A percentile compares a stretch with the other conserved stretches of the same genome.
These are phyloP conservation scores for Lophium mytilinum DNA, from an alignment of 495 filamentous ascomycete genomes.

Conservation along the genomic window DNA sequence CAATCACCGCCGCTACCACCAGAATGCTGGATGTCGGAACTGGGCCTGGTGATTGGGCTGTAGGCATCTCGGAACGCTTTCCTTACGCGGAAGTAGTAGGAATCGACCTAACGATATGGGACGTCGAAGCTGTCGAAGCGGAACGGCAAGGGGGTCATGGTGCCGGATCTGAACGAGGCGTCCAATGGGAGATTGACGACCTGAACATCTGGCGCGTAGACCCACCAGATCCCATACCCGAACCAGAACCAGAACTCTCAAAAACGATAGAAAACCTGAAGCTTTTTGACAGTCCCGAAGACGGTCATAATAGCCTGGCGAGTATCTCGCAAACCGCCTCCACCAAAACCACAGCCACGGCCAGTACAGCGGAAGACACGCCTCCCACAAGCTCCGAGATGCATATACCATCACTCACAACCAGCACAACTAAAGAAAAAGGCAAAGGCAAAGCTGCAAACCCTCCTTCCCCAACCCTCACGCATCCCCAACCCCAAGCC, in stretches of 20 bases:
- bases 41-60: constrained; percentile 32
- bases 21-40: constrained; percentile 31
- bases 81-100: constrained; percentile 30
- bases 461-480: constrained; percentile 1
- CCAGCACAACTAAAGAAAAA: background rate
- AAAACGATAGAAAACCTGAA: constrained; percentile 1
- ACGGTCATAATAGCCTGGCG: too few species aligned
- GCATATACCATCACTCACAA: too few species aligned
- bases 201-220: constrained; percentile 20
- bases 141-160: background rate
- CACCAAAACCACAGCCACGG: background rate
- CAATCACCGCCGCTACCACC: constrained; percentile 8
- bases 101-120: constrained; percentile 27
- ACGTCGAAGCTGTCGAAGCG: constrained; percentile 21
- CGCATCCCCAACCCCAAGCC: background rate
- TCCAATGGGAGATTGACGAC: constrained; percentile 25
- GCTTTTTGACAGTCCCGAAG: constrained; percentile 2
- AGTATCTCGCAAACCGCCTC: background rate
- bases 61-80: constrained; percentile 26
- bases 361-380: background rate
- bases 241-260: constrained; percentile 7
- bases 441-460: background rate
- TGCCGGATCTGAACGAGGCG: background rate
- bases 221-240: background rate
- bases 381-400: background rate